Evolutionary conservation across 495 filamentous ascomycete species (phyloP).

Genomic region (Penicillium maclennaniae): DNA sequence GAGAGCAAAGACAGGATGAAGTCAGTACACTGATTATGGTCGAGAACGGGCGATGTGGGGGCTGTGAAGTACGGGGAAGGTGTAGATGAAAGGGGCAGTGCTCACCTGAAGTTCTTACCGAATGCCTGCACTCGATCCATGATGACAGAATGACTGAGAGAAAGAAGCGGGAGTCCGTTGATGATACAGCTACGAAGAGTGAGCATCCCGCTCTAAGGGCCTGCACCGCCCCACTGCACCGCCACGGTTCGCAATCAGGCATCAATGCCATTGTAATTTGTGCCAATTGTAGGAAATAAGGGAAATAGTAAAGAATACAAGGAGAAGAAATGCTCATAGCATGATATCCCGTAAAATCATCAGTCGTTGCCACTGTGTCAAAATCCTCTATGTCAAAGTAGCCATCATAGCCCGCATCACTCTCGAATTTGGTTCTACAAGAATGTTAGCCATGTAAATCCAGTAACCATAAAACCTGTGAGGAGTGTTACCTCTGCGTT

Average conservation of each 20-base stretch:
- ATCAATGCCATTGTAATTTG: background rate
- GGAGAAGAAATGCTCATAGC: conserved; percentile 3
- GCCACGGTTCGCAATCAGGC: conserved; percentile 22
- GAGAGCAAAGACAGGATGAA: conserved; percentile 20
- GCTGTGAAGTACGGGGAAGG: conserved; percentile 4
- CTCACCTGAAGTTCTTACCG: conserved; percentile 71
- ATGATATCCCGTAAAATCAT: conserved; percentile 11
- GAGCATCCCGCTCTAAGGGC: conserved; percentile 4
- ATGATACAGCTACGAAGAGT: conserved; percentile 16
- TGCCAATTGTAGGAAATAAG: background rate
- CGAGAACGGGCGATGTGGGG: conserved; percentile 5
- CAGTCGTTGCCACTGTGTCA: conserved; percentile 5
- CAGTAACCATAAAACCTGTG: conserved; percentile 18
- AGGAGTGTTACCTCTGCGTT: conserved; percentile 72
- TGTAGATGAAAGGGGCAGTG: conserved; percentile 7
- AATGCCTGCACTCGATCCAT: conserved; percentile 72
- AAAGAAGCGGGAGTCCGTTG: conserved; percentile 4
- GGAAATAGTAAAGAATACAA: conserved; percentile 2
- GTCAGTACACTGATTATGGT: conserved; percentile 23
- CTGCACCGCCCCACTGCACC: conserved; percentile 31
- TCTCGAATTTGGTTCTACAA: conserved; percentile 54
- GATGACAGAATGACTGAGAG: conserved; percentile 13
- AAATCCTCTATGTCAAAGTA: conserved; percentile 53
- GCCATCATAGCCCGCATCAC: conserved; percentile 71
- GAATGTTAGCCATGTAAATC: conserved; percentile 27